A percentile compares a stretch with the other conserved stretches of the same genome.
Evolutionary conservation across 768 basidiomycete species (phyloP).

Genomic region (Multifurca ochricompacta): DNA sequence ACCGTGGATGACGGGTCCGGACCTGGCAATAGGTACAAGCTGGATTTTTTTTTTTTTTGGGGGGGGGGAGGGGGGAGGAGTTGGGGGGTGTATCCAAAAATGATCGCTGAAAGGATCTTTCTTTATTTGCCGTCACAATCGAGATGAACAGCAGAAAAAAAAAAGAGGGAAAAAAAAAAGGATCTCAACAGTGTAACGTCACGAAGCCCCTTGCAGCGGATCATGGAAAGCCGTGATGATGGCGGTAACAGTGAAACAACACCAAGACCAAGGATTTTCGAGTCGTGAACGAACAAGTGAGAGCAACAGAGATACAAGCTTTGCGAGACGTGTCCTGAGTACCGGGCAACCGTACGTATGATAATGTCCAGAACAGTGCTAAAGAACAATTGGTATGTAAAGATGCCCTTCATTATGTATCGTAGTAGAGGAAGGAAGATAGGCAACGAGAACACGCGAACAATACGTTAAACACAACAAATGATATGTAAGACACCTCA

Average conservation of each 20-base stretch:
- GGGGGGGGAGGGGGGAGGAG: neutral
- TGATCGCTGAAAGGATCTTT: neutral
- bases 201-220: neutral
- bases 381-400: slow-evolving; percentile 5
- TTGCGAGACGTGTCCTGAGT: slow-evolving; percentile 3
- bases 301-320: slow-evolving; percentile 9
- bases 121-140: slow-evolving; percentile 5
- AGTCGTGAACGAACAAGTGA: neutral
- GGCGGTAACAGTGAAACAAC: slow-evolving; percentile 1
- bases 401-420: slow-evolving; percentile 16
- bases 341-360: slow-evolving; percentile 8
- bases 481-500: neutral
- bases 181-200: neutral
- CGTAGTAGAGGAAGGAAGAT: slow-evolving; percentile 5
- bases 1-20: slow-evolving; percentile 3
- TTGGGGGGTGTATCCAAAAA: slow-evolving; percentile 3
- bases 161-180: neutral
- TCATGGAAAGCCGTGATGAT: neutral
- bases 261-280: neutral
- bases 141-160: slow-evolving; percentile 2
- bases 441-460: neutral
- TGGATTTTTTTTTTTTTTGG: neutral
- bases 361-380: slow-evolving; percentile 16
- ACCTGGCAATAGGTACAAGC: neutral
- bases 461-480: neutral